Conservation (phyloP, 306 rosid genomes). For the Malus asiatica region DNA sequence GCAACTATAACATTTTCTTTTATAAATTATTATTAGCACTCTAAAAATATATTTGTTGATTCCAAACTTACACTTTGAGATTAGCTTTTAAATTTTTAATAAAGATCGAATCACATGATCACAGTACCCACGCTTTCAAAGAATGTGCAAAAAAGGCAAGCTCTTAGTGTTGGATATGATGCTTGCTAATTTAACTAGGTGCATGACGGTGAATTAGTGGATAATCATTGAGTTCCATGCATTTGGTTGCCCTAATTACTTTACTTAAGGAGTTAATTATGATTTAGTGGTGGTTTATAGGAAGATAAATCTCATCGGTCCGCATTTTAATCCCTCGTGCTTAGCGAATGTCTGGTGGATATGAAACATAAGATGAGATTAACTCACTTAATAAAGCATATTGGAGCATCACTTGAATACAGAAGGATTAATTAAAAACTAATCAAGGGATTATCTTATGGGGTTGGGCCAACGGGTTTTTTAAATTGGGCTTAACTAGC, state of each 20-base stretch:
- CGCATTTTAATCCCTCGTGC: slow-evolving; percentile 11
- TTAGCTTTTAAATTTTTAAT: too few relatives aligned
- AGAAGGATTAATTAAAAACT: not conserved
- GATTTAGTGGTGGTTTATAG: slow-evolving; percentile 4
- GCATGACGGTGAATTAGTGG: not conserved
- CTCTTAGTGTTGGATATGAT: not conserved
- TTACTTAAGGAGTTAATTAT: not conserved
- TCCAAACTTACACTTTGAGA: not conserved
- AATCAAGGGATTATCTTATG: not conserved
- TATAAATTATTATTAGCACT: too few relatives aligned
- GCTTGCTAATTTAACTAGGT: not conserved
- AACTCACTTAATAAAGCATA: not conserved
- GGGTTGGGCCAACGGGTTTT: not conserved
- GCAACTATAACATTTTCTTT: not conserved
- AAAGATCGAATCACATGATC: not conserved
- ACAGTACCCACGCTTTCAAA: not conserved
- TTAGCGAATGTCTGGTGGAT: not conserved
- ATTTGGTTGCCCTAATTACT: not conserved
- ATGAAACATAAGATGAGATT: not conserved
- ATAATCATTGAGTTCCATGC: slow-evolving; percentile 5
- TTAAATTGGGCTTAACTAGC: not conserved
- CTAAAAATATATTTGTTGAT: too few relatives aligned
- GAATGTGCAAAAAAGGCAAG: not conserved
- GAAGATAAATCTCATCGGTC: slow-evolving; percentile 8
- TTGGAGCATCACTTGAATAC: too few relatives aligned